These are phyloP conservation scores for Fraxinus angustifolia DNA, from an alignment of 305 asterid species.

Conservation along the genomic window DNA sequence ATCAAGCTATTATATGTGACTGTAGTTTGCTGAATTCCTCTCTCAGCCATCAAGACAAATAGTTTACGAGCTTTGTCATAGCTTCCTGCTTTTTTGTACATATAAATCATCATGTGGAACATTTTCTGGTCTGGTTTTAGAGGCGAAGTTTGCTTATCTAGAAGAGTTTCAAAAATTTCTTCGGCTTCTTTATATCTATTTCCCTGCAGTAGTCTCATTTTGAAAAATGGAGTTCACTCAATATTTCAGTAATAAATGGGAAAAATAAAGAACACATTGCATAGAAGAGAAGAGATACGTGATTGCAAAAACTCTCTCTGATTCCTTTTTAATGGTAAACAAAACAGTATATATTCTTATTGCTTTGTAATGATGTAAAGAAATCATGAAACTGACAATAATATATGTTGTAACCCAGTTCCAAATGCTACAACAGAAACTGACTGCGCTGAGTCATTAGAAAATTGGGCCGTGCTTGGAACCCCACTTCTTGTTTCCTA, in stretches of 20 bases:
- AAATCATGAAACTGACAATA: neutral
- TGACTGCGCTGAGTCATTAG: neutral
- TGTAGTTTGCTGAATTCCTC: slow-evolving; percentile 60
- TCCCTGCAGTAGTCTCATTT: slow-evolving; percentile 52
- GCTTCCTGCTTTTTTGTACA: slow-evolving; percentile 73
- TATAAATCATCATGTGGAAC: slow-evolving; percentile 98
- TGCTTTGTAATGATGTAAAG: neutral
- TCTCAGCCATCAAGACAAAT: slow-evolving; percentile 66
- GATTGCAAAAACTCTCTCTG: neutral
- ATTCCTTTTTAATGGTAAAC: neutral
- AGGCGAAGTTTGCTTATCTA: slow-evolving; percentile 55
- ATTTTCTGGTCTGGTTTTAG: slow-evolving; percentile 88
- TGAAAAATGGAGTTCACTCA: neutral
- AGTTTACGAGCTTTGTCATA: slow-evolving; percentile 79
- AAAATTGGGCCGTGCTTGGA: neutral
- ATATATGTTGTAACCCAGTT: neutral
- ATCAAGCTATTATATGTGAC: slow-evolving; percentile 93
- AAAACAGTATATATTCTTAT: neutral
- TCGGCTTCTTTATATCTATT: slow-evolving; percentile 79
- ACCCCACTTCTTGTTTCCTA: neutral
- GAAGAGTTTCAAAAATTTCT: slow-evolving; percentile 70
- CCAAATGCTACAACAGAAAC: neutral
- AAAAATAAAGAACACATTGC: neutral
- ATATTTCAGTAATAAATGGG: neutral
- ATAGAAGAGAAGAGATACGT: slow-evolving; percentile 4